Conservation (phyloP, 1,284 basidiomycete genomes). For the Ustilago xerochloae region DNA sequence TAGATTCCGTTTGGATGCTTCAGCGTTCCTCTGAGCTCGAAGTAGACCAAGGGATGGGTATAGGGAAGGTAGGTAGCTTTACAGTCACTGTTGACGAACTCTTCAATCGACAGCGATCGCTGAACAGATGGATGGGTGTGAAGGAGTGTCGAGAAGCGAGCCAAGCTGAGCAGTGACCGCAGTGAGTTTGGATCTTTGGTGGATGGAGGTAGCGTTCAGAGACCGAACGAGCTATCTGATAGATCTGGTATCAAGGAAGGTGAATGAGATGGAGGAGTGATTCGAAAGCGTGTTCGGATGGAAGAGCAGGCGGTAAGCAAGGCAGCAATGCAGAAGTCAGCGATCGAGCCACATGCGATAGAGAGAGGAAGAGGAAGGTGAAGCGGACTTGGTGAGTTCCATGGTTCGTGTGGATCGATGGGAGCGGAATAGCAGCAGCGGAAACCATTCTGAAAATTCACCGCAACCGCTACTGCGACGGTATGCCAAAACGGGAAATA, state of each 20-base stretch:
- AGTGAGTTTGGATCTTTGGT: slow-evolving; percentile 3
- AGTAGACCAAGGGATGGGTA: neutral
- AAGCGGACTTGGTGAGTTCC: neutral
- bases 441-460: neutral
- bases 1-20: too few species aligned
- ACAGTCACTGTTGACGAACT: neutral
- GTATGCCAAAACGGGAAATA: slow-evolving; percentile 18
- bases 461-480: neutral
- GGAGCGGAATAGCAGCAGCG: neutral
- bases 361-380: neutral
- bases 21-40: too few species aligned
- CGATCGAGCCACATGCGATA: slow-evolving; percentile 8
- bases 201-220: too few species aligned
- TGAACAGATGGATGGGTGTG: neutral
- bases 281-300: neutral
- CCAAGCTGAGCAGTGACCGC: neutral
- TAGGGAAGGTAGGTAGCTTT: neutral
- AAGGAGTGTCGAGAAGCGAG: neutral
- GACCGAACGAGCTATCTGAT: too few species aligned
- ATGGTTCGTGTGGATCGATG: slow-evolving; percentile 12
- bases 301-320: neutral
- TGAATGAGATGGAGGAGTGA: neutral
- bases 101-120: neutral
- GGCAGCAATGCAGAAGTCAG: slow-evolving; percentile 1
- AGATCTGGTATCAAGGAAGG: neutral